phyloP scores from a whole-genome alignment of 2,329 filamentous ascomycete species.

The Xylariaceae sp. region DNA sequence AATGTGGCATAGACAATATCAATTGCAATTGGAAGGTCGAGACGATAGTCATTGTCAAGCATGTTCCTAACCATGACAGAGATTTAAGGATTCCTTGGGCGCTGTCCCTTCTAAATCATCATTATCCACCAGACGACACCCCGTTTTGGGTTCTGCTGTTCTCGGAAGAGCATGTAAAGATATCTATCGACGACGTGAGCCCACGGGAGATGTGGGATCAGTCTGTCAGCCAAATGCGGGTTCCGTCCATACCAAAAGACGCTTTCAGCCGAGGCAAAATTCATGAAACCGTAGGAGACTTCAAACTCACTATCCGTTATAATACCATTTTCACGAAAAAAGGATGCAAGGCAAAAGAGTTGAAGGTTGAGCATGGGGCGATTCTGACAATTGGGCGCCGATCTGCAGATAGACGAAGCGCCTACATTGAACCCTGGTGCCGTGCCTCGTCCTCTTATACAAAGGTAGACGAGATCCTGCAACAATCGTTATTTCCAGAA shows the following conservation, averaged over 20 bases:
- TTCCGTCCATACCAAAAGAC: neutral
- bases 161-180: neutral
- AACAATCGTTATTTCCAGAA: too few relatives aligned
- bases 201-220: slow-evolving; percentile 3
- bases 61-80: neutral
- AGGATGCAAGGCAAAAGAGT: too few relatives aligned
- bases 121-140: slow-evolving; percentile 3
- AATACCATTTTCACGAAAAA: too few relatives aligned
- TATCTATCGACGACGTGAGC: neutral
- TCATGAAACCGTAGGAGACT: neutral
- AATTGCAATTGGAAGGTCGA: slow-evolving; percentile 3
- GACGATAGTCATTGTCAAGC: slow-evolving; percentile 3
- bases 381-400: slow-evolving; percentile 1
- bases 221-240: slow-evolving; percentile 3
- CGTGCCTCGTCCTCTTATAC: too few relatives aligned
- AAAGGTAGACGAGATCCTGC: too few relatives aligned
- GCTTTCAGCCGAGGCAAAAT: neutral
- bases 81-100: slow-evolving; percentile 1
- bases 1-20: neutral
- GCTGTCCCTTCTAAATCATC: neutral
- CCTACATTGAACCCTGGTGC: slow-evolving; percentile 2
- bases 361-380: too few relatives aligned
- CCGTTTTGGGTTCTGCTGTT: slow-evolving; percentile 4
- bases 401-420: slow-evolving; percentile 1
- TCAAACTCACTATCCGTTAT: too few relatives aligned